Evolutionary conservation across 2,329 filamentous ascomycete species (phyloP).

Genomic region (Trichothecium roseum): DNA sequence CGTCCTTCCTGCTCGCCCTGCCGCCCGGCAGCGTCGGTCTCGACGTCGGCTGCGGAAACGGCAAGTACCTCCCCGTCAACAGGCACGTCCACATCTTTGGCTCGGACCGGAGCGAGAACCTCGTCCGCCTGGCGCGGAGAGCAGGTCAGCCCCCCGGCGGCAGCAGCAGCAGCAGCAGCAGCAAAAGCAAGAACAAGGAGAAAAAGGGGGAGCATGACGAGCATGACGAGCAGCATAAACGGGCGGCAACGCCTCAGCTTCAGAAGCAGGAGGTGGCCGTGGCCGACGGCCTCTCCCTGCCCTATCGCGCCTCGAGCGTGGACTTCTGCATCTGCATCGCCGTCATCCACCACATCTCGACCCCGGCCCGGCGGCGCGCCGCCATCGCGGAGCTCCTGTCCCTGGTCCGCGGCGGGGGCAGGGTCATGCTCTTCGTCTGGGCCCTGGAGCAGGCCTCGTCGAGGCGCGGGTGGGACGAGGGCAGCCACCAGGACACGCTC

Average conservation of each 20-base stretch:
- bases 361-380: constrained; percentile 57
- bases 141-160: constrained; percentile 17
- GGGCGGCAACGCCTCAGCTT: too few relatives aligned
- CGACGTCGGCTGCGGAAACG: constrained; percentile 93
- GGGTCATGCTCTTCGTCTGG: constrained; percentile 84
- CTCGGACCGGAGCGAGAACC: constrained; percentile 64
- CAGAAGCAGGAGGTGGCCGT: constrained; percentile 62
- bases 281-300: constrained; percentile 74
- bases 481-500: constrained; percentile 78
- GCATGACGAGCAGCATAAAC: constrained; percentile 15
- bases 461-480: constrained; percentile 79
- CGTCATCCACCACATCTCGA: constrained; percentile 88
- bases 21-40: constrained; percentile 66
- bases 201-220: neutral
- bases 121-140: constrained; percentile 38
- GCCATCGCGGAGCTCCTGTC: constrained; percentile 63
- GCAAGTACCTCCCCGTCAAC: constrained; percentile 85
- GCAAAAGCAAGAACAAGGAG: too few relatives aligned
- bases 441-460: constrained; percentile 84
- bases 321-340: constrained; percentile 94
- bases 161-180: too few relatives aligned
- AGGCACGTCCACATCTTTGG: constrained; percentile 67
- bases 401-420: constrained; percentile 50
- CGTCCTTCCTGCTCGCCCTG: constrained; percentile 60
- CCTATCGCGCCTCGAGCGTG: constrained; percentile 49